Conservation (phyloP, 495 filamentous ascomycete genomes). For the Neurospora sp. region DNA sequence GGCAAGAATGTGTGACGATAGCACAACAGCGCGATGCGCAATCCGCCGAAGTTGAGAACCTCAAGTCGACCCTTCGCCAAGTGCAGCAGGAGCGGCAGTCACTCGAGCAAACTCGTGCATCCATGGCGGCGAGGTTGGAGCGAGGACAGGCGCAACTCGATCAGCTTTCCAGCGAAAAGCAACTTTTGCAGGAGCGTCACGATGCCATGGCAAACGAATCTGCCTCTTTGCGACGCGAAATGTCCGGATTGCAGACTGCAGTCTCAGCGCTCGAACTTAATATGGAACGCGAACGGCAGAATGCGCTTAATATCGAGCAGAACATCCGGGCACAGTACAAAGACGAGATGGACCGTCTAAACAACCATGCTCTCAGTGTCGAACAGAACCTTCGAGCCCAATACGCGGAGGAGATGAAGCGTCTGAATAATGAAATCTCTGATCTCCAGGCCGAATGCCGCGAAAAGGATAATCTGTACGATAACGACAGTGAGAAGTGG, state of each 20-base stretch:
- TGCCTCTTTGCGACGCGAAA: constrained; percentile 51
- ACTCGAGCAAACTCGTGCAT: constrained; percentile 49
- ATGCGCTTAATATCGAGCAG: constrained; percentile 47
- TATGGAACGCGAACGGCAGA: constrained; percentile 49
- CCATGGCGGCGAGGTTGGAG: constrained; percentile 40
- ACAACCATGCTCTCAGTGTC: constrained; percentile 48
- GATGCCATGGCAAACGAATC: constrained; percentile 61
- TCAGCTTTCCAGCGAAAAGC: constrained; percentile 52
- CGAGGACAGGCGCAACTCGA: constrained; percentile 50
- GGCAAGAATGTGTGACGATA: constrained; percentile 44
- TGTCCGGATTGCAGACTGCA: constrained; percentile 43
- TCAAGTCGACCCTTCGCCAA: constrained; percentile 27
- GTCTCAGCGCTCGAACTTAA: constrained; percentile 49
- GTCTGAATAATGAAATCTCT: constrained; percentile 53
- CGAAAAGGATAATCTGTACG: constrained; percentile 61
- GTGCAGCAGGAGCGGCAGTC: constrained; percentile 36
- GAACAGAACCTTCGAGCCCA: constrained; percentile 46
- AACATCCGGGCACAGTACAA: constrained; percentile 49
- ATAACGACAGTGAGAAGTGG: constrained; percentile 63
- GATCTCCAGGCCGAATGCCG: constrained; percentile 61
- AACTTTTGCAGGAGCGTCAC: constrained; percentile 58
- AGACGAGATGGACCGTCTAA: constrained; percentile 49
- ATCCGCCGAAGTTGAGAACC: constrained; percentile 37
- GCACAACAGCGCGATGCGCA: constrained; percentile 30
- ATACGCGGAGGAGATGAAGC: constrained; percentile 53